phyloP scores from a whole-genome alignment of 768 basidiomycete species.

The Amylocystis lapponica region DNA sequence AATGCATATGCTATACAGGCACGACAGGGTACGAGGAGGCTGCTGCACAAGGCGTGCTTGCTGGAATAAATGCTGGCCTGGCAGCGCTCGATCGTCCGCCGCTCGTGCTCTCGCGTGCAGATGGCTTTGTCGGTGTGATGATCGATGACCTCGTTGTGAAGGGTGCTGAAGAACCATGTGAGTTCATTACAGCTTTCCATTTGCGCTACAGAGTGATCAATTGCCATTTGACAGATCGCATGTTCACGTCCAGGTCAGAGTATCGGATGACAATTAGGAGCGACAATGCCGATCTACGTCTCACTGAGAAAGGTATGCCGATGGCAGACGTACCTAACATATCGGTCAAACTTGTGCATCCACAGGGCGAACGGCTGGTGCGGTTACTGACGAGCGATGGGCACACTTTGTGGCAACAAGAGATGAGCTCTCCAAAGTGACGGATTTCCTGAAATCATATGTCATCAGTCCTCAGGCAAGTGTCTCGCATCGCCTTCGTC shows the following conservation, averaged over 20 bases:
- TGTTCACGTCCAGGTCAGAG: slow-evolving; percentile 91
- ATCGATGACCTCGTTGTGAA: slow-evolving; percentile 87
- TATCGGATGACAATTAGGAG: slow-evolving; percentile 84
- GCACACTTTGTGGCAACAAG: slow-evolving; percentile 27
- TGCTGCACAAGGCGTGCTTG: slow-evolving; percentile 83
- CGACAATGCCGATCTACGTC: slow-evolving; percentile 82
- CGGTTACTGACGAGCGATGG: slow-evolving; percentile 42
- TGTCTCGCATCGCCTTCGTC: too few species aligned
- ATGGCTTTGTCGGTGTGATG: slow-evolving; percentile 86
- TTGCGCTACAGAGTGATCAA: neutral
- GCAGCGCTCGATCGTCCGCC: slow-evolving; percentile 50
- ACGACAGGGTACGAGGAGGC: slow-evolving; percentile 96
- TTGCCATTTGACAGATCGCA: slow-evolving; percentile 53
- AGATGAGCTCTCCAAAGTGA: slow-evolving; percentile 29
- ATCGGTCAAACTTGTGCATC: neutral
- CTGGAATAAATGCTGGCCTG: slow-evolving; percentile 85
- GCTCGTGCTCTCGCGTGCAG: slow-evolving; percentile 70
- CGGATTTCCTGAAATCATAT: slow-evolving; percentile 28
- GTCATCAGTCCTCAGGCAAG: slow-evolving; percentile 39
- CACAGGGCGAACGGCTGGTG: slow-evolving; percentile 36
- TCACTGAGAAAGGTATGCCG: slow-evolving; percentile 65
- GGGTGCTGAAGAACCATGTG: slow-evolving; percentile 89
- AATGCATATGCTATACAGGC: too few species aligned
- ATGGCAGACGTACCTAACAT: too few species aligned
- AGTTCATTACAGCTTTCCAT: slow-evolving; percentile 18